Evolutionary conservation across 2,329 filamentous ascomycete species (phyloP), one percentile per base, ranked within the genome.

Genomic region (Nemania sp.): DNA sequence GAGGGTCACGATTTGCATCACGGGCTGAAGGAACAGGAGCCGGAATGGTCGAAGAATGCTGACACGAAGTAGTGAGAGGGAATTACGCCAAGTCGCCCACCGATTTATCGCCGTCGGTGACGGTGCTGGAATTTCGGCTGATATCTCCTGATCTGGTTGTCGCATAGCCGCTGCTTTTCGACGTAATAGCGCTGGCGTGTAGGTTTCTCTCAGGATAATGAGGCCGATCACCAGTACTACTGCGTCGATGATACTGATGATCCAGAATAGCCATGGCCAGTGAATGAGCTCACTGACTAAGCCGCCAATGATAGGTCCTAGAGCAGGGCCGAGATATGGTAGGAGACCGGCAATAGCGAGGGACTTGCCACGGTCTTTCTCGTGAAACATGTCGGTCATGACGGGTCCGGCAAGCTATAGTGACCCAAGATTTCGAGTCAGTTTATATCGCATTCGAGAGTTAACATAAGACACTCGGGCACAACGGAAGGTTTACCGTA

Each of bases 221-320:
- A 82, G 24, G 0, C 67, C 85, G 9, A 79, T 66, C 2, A 81
- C 31, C 54, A 85, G 79, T 26, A 88, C 77, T 3, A 80, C 52
- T 0, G 74, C 80, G 46, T 83, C 80, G 47, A 70, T 65, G 40
- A 88, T 86, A 2, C 81, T 81, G 2, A 84, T 83, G 0, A 83
- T 75, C 72, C 80, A 89, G 71, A 90, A 90, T 1, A 83, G 80
- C 86, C 86, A 90, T 24, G 82, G 78, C 87, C 86, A 90, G 4
- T 77, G 79, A 2, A 81, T 80, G 57, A 79, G 74, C 61, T 89
- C 72, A 0, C 84, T 75, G 19, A 89, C 83, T 62, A 85, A 82
- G 0, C 85, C 86, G 17, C 86, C 86, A 0, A 83, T 77, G 6
- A 90, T 83, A 1, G 86, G 86, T 0, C 87, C 86, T 1, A 88